These are phyloP conservation scores for Sclerospora graminicola DNA, from an alignment of 352 stramenopile species.

Conservation along the genomic window DNA sequence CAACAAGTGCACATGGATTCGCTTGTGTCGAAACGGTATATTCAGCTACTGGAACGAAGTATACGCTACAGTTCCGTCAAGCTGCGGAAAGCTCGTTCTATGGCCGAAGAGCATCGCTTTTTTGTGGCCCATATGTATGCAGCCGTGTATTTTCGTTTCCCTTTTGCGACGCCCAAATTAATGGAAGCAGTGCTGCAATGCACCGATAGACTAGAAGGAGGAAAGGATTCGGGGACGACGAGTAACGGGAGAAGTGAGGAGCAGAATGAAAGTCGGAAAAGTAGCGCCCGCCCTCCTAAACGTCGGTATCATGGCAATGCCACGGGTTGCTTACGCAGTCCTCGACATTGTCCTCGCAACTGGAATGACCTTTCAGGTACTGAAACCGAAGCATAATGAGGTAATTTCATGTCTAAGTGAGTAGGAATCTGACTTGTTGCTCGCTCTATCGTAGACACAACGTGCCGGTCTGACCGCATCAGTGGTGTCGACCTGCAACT, in stretches of 20 bases:
- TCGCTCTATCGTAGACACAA: constrained; percentile 12
- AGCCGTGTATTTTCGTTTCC: constrained; percentile 63
- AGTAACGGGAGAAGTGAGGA: constrained; percentile 4
- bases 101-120: constrained; percentile 62
- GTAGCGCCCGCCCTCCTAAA: constrained; percentile 7
- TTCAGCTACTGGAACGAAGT: constrained; percentile 44
- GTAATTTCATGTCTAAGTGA: neutral
- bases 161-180: constrained; percentile 27
- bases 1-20: constrained; percentile 38
- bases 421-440: neutral
- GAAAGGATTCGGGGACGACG: constrained; percentile 15
- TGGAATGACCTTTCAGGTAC: constrained; percentile 54
- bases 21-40: constrained; percentile 49
- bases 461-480: constrained; percentile 27
- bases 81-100: constrained; percentile 47
- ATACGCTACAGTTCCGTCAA: constrained; percentile 52
- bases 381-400: neutral
- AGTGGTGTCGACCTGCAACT: constrained; percentile 36
- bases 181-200: constrained; percentile 44
- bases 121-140: constrained; percentile 67
- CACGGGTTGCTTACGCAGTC: constrained; percentile 33
- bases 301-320: constrained; percentile 10
- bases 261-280: constrained; percentile 11
- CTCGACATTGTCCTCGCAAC: constrained; percentile 34
- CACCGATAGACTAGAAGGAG: constrained; percentile 41